Percentiles rank a stretch among this genome's conserved stretches.
These are phyloP conservation scores for Emergomyces pasteurianus DNA, from an alignment of 2,329 filamentous ascomycete genomes.

Conservation along the genomic window DNA sequence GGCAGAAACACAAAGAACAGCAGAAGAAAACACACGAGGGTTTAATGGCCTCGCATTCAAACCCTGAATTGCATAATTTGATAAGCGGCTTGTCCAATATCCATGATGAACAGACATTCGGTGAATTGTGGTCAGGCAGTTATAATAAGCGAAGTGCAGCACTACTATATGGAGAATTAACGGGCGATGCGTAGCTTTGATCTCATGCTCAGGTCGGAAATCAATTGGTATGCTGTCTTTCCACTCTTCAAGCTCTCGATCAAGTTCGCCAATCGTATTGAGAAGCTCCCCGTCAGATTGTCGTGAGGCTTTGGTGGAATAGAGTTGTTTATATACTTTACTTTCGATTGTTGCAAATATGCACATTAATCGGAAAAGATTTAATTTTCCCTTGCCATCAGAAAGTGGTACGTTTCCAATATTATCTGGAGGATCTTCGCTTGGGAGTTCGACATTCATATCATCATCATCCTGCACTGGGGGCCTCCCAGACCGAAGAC, in stretches of 20 bases:
- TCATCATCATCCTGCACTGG: conserved; percentile 65
- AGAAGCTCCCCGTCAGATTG: conserved; percentile 86
- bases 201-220: conserved; percentile 94
- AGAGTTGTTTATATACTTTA: conserved; percentile 84
- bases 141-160: conserved; percentile 94
- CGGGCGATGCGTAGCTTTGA: conserved; percentile 82
- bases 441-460: conserved; percentile 93
- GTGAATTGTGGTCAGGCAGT: conserved; percentile 93
- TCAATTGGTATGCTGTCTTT: conserved; percentile 92
- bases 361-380: conserved; percentile 86
- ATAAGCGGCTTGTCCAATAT: conserved; percentile 92
- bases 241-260: conserved; percentile 84
- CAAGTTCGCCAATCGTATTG: conserved; percentile 90
- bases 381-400: conserved; percentile 84
- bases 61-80: conserved; percentile 90
- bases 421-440: conserved; percentile 79
- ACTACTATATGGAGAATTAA: conserved; percentile 91
- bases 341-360: conserved; percentile 86
- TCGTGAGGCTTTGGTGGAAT: conserved; percentile 83
- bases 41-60: conserved; percentile 84
- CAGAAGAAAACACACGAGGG: conserved; percentile 86
- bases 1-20: conserved; percentile 82
- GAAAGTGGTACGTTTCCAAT: conserved; percentile 87
- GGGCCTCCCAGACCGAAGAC: conserved; percentile 58
- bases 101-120: conserved; percentile 97